Evolutionary conservation across 1,284 basidiomycete species (phyloP).

Genomic region (Gomphus bonarii): DNA sequence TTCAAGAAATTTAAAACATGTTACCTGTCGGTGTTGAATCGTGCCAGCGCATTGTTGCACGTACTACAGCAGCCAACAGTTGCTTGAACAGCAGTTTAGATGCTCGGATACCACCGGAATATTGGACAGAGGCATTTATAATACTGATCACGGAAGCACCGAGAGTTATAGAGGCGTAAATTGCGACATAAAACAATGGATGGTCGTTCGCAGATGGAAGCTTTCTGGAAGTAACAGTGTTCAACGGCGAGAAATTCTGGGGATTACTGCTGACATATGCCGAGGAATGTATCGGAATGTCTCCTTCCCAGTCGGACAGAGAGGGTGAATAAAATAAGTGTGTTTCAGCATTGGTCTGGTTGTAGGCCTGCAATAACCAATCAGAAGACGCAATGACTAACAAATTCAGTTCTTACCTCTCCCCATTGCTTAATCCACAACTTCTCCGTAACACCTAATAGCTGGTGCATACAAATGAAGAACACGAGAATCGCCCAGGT

Average conservation of each 20-base stretch:
- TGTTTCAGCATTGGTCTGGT: background rate
- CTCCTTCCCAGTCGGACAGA: conserved; percentile 22
- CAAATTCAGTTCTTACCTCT: conserved; percentile 34
- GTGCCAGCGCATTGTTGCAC: conserved; percentile 50
- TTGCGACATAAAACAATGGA: conserved; percentile 53
- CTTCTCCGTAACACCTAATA: conserved; percentile 47
- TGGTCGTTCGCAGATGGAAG: conserved; percentile 40
- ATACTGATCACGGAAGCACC: conserved; percentile 35
- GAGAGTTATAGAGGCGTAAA: conserved; percentile 49
- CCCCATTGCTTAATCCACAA: conserved; percentile 71
- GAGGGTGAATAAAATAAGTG: conserved; percentile 17
- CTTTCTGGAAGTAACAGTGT: conserved; percentile 14
- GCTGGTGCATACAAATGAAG: conserved; percentile 29
- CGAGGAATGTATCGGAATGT: conserved; percentile 27
- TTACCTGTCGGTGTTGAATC: conserved; percentile 38
- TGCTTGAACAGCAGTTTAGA: conserved; percentile 49
- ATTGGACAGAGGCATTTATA: conserved; percentile 39
- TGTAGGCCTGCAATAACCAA: background rate
- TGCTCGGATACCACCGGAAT: conserved; percentile 50
- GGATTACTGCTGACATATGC: conserved; percentile 15
- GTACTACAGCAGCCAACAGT: conserved; percentile 45
- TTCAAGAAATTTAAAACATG: background rate
- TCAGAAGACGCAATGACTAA: background rate
- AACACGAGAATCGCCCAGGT: conserved; percentile 49
- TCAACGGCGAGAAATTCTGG: conserved; percentile 18